Percentiles rank a stretch among this genome's conserved stretches.
Evolutionary conservation across 1,284 basidiomycete genomes (phyloP).

Genomic region (Pisolithus thermaeus): DNA sequence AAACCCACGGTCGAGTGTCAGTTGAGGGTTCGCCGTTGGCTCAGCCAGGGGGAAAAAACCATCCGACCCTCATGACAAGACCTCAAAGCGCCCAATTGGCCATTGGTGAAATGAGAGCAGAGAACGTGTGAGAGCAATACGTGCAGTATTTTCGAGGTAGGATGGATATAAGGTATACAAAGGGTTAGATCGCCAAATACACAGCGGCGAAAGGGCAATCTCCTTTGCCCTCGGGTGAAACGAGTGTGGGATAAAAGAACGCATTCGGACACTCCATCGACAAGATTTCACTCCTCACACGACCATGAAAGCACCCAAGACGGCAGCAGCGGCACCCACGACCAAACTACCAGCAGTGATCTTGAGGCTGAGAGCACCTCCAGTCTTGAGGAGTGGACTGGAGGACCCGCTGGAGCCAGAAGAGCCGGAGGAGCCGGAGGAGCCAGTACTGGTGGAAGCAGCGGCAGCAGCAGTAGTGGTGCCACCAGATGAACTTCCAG

Average conservation of each 20-base stretch:
- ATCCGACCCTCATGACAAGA: too few species aligned
- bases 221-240: background rate
- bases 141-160: too few species aligned
- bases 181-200: too few species aligned
- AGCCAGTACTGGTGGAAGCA: background rate
- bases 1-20: too few species aligned
- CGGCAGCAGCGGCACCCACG: conserved; percentile 3
- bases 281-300: conserved; percentile 1
- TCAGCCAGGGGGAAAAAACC: too few species aligned
- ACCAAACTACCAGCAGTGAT: background rate
- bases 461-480: background rate
- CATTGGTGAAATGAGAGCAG: too few species aligned
- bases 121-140: too few species aligned
- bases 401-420: background rate
- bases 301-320: conserved; percentile 7
- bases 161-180: too few species aligned
- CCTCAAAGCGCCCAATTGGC: too few species aligned
- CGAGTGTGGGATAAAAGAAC: background rate
- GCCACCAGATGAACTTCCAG: conserved; percentile 1
- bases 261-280: background rate
- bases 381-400: background rate
- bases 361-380: conserved; percentile 7
- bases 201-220: too few species aligned
- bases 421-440: background rate
- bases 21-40: too few species aligned